Conservation (phyloP, 805 yeast species). For the Wickerhamiella musiphila region DNA sequence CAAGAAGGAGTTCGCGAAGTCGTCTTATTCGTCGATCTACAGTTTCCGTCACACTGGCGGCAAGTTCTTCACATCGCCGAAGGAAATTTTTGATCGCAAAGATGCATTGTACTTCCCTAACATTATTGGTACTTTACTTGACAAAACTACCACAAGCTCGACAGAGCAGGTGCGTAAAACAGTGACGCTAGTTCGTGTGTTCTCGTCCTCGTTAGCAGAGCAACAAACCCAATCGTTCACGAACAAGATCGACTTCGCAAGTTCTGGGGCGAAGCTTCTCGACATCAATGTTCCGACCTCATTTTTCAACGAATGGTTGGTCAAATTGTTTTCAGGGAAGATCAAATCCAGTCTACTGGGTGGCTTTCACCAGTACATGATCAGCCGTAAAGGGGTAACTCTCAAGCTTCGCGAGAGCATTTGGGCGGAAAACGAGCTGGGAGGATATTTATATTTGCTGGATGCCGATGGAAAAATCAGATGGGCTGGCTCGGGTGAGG, state of each 20-base stretch:
- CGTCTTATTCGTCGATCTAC: slow-evolving; percentile 50
- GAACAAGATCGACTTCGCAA: slow-evolving; percentile 26
- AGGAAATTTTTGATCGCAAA: slow-evolving; percentile 55
- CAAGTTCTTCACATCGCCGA: slow-evolving; percentile 68
- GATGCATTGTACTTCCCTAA: slow-evolving; percentile 74
- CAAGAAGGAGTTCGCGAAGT: slow-evolving; percentile 44
- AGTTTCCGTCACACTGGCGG: slow-evolving; percentile 62
- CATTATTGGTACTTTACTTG: slow-evolving; percentile 38
- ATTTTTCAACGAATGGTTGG: slow-evolving; percentile 46
- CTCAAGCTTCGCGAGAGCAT: slow-evolving; percentile 40
- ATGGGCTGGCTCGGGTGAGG: slow-evolving; percentile 83
- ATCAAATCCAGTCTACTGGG: slow-evolving; percentile 31
- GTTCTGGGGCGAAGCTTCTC: slow-evolving; percentile 41
- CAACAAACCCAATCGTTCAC: slow-evolving; percentile 47
- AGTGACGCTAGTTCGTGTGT: slow-evolving; percentile 47
- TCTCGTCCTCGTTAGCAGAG: slow-evolving; percentile 54
- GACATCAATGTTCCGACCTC: slow-evolving; percentile 66
- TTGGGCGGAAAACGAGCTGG: slow-evolving; percentile 52
- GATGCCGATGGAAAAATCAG: slow-evolving; percentile 61
- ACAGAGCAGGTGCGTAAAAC: slow-evolving; percentile 30
- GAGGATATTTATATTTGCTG: slow-evolving; percentile 69
- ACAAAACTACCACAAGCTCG: slow-evolving; percentile 17
- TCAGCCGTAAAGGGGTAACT: slow-evolving; percentile 43
- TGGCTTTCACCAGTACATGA: slow-evolving; percentile 41
- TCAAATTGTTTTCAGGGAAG: slow-evolving; percentile 32